Evolutionary conservation across 2,329 filamentous ascomycete species (phyloP).

Genomic region (Fusarium phyllophilum): DNA sequence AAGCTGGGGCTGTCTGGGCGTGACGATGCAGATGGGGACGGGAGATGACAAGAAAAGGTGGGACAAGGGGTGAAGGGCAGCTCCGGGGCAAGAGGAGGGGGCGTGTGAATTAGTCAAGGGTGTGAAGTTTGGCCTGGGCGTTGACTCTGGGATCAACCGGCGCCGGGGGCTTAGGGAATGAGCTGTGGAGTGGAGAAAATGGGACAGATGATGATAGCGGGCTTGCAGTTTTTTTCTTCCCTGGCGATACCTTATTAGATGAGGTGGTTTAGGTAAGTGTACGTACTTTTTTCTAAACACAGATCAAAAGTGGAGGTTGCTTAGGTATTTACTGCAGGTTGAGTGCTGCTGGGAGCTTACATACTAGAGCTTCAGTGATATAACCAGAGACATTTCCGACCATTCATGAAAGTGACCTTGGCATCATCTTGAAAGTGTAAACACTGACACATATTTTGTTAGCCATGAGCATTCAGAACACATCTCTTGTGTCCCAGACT

Average conservation of each 20-base stretch:
- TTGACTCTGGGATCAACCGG: conserved; percentile 17
- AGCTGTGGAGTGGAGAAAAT: conserved; percentile 34
- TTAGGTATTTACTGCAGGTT: not conserved
- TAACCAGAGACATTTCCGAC: not conserved
- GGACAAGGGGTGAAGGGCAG: conserved; percentile 23
- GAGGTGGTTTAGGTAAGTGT: conserved; percentile 9
- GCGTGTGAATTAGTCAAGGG: conserved; percentile 14
- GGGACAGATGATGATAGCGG: conserved; percentile 36
- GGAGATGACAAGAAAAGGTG: conserved; percentile 41
- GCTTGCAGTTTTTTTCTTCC: conserved; percentile 23
- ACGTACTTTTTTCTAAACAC: not conserved
- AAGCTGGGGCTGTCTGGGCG: conserved; percentile 22
- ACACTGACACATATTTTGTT: not conserved
- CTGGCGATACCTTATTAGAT: not conserved
- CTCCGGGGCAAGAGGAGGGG: conserved; percentile 12
- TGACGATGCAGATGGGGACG: conserved; percentile 35
- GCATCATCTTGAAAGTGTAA: not conserved
- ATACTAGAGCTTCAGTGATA: not conserved
- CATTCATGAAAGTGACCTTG: not conserved
- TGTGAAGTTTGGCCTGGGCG: not conserved
- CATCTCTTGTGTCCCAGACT: not conserved
- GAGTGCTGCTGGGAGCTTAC: not conserved
- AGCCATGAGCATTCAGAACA: not conserved
- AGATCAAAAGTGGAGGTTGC: not conserved
- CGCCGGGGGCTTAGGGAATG: conserved; percentile 13